A percentile compares a stretch with the other conserved stretches of the same genome.
Conservation (phyloP, 768 basidiomycete species). For the Panaeolus papilionaceus region DNA sequence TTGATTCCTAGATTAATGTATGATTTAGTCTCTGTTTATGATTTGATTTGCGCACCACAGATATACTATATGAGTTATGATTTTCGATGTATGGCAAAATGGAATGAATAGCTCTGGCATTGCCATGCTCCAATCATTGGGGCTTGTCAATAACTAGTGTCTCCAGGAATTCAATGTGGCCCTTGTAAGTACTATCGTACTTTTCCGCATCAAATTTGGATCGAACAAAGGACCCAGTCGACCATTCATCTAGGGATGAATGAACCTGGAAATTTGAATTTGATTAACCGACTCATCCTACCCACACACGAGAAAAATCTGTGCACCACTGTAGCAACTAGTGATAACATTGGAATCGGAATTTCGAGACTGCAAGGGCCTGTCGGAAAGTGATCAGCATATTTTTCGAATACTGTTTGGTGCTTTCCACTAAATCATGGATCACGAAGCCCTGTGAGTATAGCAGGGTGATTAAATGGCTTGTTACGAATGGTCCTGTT, state of each 20-base stretch:
- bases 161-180: constrained; percentile 16
- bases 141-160: too few relatives aligned
- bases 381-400: constrained; percentile 1
- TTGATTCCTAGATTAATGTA: too few relatives aligned
- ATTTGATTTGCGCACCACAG: too few relatives aligned
- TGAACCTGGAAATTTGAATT: constrained; percentile 15
- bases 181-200: constrained; percentile 16
- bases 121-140: too few relatives aligned
- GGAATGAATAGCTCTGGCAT: too few relatives aligned
- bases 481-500: neutral
- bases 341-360: constrained; percentile 18
- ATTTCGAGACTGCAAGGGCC: constrained; percentile 18
- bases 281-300: neutral
- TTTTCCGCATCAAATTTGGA: constrained; percentile 17
- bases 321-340: constrained; percentile 17
- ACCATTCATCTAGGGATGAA: constrained; percentile 21
- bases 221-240: neutral
- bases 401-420: neutral
- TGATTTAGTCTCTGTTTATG: too few relatives aligned
- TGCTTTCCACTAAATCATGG: constrained; percentile 6
- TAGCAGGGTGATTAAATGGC: constrained; percentile 14
- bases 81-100: too few relatives aligned
- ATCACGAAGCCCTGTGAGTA: constrained; percentile 10
- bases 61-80: too few relatives aligned
- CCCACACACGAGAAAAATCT: neutral